Percentiles rank a stretch among this genome's conserved stretches.
These are phyloP conservation scores for Galeopsis tetrahit DNA, from an alignment of 257 asterid genomes.

Conservation along the genomic window DNA sequence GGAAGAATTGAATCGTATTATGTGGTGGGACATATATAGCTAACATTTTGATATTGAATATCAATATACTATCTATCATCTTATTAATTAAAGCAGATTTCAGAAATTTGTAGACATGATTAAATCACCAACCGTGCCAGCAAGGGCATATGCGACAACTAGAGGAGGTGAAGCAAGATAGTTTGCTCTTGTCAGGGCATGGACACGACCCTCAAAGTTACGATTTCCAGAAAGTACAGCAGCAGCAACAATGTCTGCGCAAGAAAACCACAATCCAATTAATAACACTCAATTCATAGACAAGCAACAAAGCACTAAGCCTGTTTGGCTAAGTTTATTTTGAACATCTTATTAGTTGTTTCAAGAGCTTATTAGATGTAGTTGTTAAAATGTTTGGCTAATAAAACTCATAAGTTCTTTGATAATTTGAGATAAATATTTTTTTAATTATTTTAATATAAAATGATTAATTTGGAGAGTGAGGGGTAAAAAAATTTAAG, in stretches of 20 bases:
- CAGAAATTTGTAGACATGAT: slow-evolving; percentile 10
- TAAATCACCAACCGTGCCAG: slow-evolving; percentile 80
- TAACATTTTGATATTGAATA: not conserved
- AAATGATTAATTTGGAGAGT: too few relatives aligned
- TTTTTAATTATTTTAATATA: too few relatives aligned
- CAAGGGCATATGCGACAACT: slow-evolving; percentile 97
- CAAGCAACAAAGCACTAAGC: slow-evolving; percentile 5
- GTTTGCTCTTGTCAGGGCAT: slow-evolving; percentile 90
- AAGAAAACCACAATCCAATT: slow-evolving; percentile 28
- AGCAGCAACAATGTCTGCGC: slow-evolving; percentile 89
- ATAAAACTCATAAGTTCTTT: too few relatives aligned
- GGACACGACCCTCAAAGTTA: slow-evolving; percentile 98
- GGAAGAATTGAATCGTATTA: not conserved
- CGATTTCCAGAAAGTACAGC: slow-evolving; percentile 97
- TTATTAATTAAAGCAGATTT: slow-evolving; percentile 1
- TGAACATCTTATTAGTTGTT: too few relatives aligned
- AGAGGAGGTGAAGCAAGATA: slow-evolving; percentile 98
- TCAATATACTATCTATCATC: not conserved
- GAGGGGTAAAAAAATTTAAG: too few relatives aligned
- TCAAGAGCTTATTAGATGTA: too few relatives aligned
- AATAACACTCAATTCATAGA: slow-evolving; percentile 19
- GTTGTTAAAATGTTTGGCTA: too few relatives aligned
- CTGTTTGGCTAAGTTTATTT: too few relatives aligned
- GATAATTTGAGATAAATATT: too few relatives aligned
- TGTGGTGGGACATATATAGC: not conserved